Percentiles rank a stretch among this genome's conserved stretches.
Conservation (phyloP, 2,329 filamentous ascomycete genomes). For the Penicillium brevicompactum region DNA sequence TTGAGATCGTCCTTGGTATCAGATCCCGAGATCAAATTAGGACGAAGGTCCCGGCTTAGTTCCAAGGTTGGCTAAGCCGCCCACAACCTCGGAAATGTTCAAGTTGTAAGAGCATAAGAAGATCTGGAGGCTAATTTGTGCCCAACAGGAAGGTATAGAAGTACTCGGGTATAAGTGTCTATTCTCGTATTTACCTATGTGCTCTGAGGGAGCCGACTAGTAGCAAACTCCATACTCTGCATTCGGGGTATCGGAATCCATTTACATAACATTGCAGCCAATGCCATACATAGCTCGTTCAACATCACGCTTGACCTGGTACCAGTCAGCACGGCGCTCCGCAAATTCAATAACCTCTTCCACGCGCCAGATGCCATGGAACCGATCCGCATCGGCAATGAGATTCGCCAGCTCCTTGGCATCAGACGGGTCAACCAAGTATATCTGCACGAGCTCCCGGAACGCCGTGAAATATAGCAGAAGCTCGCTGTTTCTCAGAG, state of each 20-base stretch:
- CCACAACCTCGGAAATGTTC: too few species aligned
- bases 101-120: too few species aligned
- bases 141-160: too few species aligned
- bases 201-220: background rate
- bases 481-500: slow-evolving; percentile 79
- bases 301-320: slow-evolving; percentile 80
- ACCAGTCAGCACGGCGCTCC: slow-evolving; percentile 92
- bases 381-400: slow-evolving; percentile 87
- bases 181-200: background rate
- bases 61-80: too few species aligned
- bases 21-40: too few species aligned
- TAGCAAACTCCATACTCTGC: slow-evolving; percentile 12
- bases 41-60: too few species aligned
- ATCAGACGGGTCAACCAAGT: slow-evolving; percentile 81
- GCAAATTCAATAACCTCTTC: slow-evolving; percentile 99
- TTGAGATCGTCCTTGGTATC: too few species aligned
- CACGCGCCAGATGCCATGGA: slow-evolving; percentile 87
- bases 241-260: slow-evolving; percentile 20
- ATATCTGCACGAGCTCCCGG: slow-evolving; percentile 91
- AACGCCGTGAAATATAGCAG: slow-evolving; percentile 89
- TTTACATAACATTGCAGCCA: slow-evolving; percentile 82
- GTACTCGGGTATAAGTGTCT: background rate
- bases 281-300: slow-evolving; percentile 97
- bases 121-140: too few species aligned
- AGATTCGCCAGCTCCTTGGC: slow-evolving; percentile 94